Evolutionary conservation across 805 yeast species (phyloP), one percentile per base, ranked within the genome.

Genomic region (Zygosaccharomyces kombuchaensis): DNA sequence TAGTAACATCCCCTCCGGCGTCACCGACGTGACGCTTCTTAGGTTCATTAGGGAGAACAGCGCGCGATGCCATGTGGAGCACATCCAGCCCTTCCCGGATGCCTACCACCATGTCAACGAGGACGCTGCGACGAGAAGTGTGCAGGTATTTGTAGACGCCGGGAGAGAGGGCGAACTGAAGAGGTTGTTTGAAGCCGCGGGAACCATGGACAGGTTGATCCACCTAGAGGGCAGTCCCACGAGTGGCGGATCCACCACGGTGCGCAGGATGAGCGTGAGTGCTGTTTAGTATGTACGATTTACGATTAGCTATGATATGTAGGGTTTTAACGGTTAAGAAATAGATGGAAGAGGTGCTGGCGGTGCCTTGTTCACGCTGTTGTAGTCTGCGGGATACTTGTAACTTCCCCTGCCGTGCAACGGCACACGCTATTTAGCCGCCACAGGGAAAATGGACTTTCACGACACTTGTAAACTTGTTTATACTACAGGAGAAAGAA

Each of bases 1-100:
- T 25, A 73, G 79, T 14, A 75, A 80, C 46, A 72, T 83, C 35
- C 78, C 84, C 30, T 57, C 67, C 9, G 51, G 68, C 25, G 73
- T 81, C 37, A 54, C 76, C 13, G 70, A 73, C 31, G 51, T 44
- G 22, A 48, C 57, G 5, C 40, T 55, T 35, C 34, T 48, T 37
- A 46, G 47, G 14, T 51, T 46, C 42, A 36, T 49, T 36, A 40
- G 44, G 26, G 45, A 39, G 10, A 42, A 41, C 43, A 39, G 40
- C 13, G 48, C 43, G 27, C 42, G 34, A 14, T 35, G 46, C 21
- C 42, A 41, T 8, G 53, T 51, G 8, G 50, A 47, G 38, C 54
- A 49, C 36, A 49, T 55, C 34, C 53, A 52, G 36, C 53, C 57
- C 2, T 55, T 55, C 52, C 58, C 58, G 17, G 58, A 55, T 29